phyloP scores from a whole-genome alignment of 2,329 filamentous ascomycete species.

The Coniochaeta sp. region DNA sequence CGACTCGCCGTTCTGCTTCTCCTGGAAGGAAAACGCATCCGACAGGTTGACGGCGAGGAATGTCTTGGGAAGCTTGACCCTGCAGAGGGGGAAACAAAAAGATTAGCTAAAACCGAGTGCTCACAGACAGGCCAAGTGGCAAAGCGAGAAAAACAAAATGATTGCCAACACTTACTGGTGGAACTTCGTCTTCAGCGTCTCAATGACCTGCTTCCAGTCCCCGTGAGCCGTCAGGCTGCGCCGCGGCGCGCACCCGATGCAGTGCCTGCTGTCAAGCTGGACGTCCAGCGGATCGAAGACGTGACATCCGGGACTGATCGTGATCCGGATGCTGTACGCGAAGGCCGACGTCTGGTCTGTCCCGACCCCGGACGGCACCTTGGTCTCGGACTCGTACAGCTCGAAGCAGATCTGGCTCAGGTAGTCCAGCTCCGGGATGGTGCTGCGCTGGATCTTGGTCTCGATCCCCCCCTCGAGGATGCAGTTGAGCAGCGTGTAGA shows the following conservation, averaged over 20 bases:
- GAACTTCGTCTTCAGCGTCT: conserved; percentile 90
- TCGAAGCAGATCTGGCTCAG: conserved; percentile 97
- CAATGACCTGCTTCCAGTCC: conserved; percentile 96
- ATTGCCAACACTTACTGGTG: conserved; percentile 63
- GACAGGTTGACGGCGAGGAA: conserved; percentile 59
- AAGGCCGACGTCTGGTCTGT: conserved; percentile 62
- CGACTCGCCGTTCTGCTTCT: conserved; percentile 39
- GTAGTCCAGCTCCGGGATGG: conserved; percentile 95
- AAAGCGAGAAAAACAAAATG: background rate
- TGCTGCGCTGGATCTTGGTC: conserved; percentile 91
- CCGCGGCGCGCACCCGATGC: conserved; percentile 88
- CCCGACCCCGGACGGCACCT: conserved; percentile 32
- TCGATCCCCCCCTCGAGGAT: conserved; percentile 95
- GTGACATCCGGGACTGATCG: conserved; percentile 91
- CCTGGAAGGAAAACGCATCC: conserved; percentile 54
- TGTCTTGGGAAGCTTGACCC: conserved; percentile 59
- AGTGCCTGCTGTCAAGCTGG: conserved; percentile 91
- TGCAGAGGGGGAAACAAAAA: conserved; percentile 17
- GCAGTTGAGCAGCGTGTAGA: conserved; percentile 96
- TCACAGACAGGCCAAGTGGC: background rate
- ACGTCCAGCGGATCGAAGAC: conserved; percentile 95
- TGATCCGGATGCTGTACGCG: conserved; percentile 93
- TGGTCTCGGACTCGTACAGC: conserved; percentile 89
- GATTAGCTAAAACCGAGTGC: background rate
- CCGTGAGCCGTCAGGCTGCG: conserved; percentile 83